Conservation (phyloP, 805 yeast genomes). For the Myxozyma nipponensis region DNA sequence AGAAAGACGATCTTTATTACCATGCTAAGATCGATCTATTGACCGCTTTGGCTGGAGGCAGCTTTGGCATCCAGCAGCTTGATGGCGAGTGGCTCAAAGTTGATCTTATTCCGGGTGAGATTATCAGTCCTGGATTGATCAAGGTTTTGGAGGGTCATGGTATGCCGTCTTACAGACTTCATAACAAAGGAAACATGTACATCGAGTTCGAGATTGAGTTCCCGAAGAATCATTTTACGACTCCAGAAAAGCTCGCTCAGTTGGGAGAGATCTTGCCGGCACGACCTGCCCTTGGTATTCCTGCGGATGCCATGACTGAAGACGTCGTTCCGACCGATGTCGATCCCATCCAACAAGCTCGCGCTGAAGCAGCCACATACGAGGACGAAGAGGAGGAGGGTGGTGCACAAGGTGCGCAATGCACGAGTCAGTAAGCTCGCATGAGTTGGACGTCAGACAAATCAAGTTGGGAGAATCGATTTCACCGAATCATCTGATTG, state of each 20-base stretch:
- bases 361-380: constrained; percentile 36
- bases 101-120: constrained; percentile 84
- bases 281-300: constrained; percentile 58
- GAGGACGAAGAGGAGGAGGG: constrained; percentile 48
- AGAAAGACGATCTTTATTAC: constrained; percentile 80
- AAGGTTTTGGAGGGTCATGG: constrained; percentile 90
- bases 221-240: constrained; percentile 71
- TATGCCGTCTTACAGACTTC: constrained; percentile 92
- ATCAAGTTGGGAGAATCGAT: not conserved
- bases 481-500: not conserved
- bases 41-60: constrained; percentile 97
- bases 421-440: constrained; percentile 84
- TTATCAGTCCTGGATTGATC: constrained; percentile 74
- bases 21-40: constrained; percentile 85
- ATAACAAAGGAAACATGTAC: constrained; percentile 83
- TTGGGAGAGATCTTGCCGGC: constrained; percentile 79
- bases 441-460: not conserved
- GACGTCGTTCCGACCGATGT: constrained; percentile 70
- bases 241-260: constrained; percentile 61
- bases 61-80: constrained; percentile 78
- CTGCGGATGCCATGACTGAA: constrained; percentile 71
- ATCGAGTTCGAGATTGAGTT: constrained; percentile 83
- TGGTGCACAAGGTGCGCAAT: constrained; percentile 75
- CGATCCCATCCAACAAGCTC: constrained; percentile 58
- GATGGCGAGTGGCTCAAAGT: constrained; percentile 89